phyloP scores from a whole-genome alignment of 768 basidiomycete genomes.

The Leucosporidium yakuticum region DNA sequence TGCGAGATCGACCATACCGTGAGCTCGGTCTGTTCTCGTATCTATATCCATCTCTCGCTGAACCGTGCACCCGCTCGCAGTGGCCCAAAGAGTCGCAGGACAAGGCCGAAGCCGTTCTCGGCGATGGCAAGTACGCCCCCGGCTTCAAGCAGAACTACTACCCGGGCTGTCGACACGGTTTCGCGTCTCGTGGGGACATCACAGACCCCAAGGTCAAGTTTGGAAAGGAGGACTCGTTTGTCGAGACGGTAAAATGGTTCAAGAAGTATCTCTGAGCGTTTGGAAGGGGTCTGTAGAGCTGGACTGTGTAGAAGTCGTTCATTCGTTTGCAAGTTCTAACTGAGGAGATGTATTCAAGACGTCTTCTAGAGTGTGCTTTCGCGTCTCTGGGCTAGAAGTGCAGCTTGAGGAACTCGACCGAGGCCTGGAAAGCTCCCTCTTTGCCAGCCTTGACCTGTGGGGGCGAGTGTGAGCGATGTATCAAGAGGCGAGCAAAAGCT shows the following conservation, averaged over 20 bases:
- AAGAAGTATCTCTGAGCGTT: conserved; percentile 6
- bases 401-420: conserved; percentile 54
- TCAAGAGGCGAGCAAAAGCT: no score
- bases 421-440: conserved; percentile 58
- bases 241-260: conserved; percentile 1
- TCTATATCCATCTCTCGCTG: background rate
- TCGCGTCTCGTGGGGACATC: background rate
- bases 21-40: background rate
- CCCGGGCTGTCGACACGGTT: conserved; percentile 1
- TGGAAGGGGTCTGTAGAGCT: background rate
- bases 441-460: conserved; percentile 58
- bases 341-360: no score
- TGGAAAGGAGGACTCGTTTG: conserved; percentile 1
- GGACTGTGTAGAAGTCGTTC: no score
- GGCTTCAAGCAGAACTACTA: conserved; percentile 12
- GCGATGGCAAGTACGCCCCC: conserved; percentile 32
- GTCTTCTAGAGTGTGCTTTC: no score
- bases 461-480: no score
- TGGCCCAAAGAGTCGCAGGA: conserved; percentile 52
- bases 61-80: conserved; percentile 16
- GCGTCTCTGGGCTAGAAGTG: conserved; percentile 37
- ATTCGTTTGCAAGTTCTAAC: no score
- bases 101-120: conserved; percentile 53
- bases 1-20: conserved; percentile 27
- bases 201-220: background rate